Conservation (phyloP, 2,329 filamentous ascomycete species). For the Diaporthe vaccinii region DNA sequence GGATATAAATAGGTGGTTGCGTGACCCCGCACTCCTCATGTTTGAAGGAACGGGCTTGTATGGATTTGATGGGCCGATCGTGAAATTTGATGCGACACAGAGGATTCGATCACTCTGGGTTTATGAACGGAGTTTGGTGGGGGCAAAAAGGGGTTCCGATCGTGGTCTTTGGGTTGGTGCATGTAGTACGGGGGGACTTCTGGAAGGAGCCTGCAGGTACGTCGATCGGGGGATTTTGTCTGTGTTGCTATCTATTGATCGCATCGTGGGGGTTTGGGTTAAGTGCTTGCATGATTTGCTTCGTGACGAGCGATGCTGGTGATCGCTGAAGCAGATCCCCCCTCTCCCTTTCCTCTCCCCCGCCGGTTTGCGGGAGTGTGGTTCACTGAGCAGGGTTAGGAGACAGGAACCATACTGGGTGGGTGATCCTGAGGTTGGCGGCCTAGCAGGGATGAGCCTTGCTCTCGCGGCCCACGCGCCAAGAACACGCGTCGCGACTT, state of each 20-base stretch:
- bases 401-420: not conserved
- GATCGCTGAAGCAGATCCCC: not conserved
- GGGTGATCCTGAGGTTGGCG: not conserved
- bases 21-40: conserved; percentile 8
- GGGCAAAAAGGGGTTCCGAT: not conserved
- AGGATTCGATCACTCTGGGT: not conserved
- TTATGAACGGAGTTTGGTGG: not conserved
- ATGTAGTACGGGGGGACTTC: not conserved
- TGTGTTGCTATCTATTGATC: not conserved
- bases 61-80: conserved; percentile 4
- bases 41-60: conserved; percentile 12
- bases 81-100: conserved; percentile 17
- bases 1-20: conserved; percentile 20
- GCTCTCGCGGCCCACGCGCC: not conserved
- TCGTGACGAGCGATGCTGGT: not conserved
- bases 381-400: not conserved
- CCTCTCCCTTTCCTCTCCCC: too few relatives aligned
- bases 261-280: conserved; percentile 7
- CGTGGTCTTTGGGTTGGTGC: not conserved
- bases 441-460: not conserved
- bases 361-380: too few relatives aligned
- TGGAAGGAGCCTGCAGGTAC: not conserved
- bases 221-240: not conserved
- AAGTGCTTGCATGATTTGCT: conserved; percentile 29
- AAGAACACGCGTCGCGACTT: conserved; percentile 24